Base-by-base conservation (phyloP, 805 yeast genomes). In the Metschnikowia santaceciliae region DNA sequence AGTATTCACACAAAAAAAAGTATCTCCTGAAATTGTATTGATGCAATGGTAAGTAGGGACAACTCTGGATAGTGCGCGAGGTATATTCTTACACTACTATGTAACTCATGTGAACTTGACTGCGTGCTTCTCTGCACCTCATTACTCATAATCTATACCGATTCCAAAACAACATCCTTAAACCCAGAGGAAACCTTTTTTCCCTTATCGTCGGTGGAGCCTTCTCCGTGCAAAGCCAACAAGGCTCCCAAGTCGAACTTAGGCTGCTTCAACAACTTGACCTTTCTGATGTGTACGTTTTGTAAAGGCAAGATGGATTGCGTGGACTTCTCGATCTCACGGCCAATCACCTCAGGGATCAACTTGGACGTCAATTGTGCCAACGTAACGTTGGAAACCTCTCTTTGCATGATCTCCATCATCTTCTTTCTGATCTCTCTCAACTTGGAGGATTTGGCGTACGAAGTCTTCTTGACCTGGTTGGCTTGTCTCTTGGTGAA, bases 241-340 rank as follows among this genome's bases (percentile, higher is more conserved):
- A 92, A 85, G 72, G 95, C 79, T 79, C 97, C 97, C 72, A 92
- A 86, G 78, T 92, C 98, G 84, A 91, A 90, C 83, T 91, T 92
- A 76, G 98, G 98, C 81, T 87, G 96, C 82, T 92, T 92, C 79
- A 92, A 89, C 76, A 92, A 84, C 85, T 92, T 92, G 70, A 92
- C 97, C 83, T 92, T 92, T 86, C 97, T 91, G 78, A 92, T 88
- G 86, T 90, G 95, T 72, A 91, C 96, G 82, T 92, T 90, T 83
- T 92, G 98, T 76, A 92, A 86, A 72, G 98, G 98, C 86, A 81
- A 90, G 81, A 91, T 88, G 68, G 88, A 80, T 78, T 86, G 90
- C 64, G 97, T 88, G 61, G 96, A 84, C 83, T 90, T 91, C 81
- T 90, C 96, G 70, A 91, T 92, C 80, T 92, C 98, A 79, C 96